Conservation (phyloP, 2,329 filamentous ascomycete genomes). For the Nemania sp. region DNA sequence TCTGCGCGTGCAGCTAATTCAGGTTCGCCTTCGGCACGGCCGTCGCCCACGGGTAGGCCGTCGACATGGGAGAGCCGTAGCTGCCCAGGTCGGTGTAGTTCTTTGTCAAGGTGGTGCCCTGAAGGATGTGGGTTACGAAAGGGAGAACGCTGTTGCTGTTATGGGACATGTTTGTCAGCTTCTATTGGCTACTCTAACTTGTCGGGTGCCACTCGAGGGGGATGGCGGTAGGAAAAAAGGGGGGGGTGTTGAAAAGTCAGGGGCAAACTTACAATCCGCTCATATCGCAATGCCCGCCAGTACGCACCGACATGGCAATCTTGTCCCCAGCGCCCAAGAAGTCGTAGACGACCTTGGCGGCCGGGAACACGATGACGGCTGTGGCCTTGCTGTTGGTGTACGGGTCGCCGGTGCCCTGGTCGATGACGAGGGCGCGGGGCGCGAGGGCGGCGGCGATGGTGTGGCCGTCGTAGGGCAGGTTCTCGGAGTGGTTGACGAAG, state of each 20-base stretch:
- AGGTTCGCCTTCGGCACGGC: conserved; percentile 44
- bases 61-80: conserved; percentile 50
- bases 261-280: conserved; percentile 49
- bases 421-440: conserved; percentile 59
- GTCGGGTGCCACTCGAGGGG: background rate
- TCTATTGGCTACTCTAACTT: background rate
- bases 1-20: conserved; percentile 5
- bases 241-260: too few relatives aligned
- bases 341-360: conserved; percentile 58
- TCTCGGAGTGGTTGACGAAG: conserved; percentile 57
- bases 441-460: conserved; percentile 61
- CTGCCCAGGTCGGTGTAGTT: conserved; percentile 51
- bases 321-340: conserved; percentile 56
- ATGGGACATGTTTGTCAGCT: conserved; percentile 12
- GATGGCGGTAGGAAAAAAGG: background rate
- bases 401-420: conserved; percentile 57
- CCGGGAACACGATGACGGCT: conserved; percentile 55
- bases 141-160: conserved; percentile 50
- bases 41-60: conserved; percentile 52
- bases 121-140: conserved; percentile 53
- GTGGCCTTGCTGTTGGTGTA: conserved; percentile 56
- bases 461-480: conserved; percentile 62
- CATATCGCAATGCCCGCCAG: conserved; percentile 54
- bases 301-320: conserved; percentile 52
- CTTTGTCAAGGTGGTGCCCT: conserved; percentile 50